A percentile compares a stretch with the other conserved stretches of the same genome.
These are phyloP conservation scores for Mycena polygramma DNA, from an alignment of 768 basidiomycete genomes.

Conservation along the genomic window DNA sequence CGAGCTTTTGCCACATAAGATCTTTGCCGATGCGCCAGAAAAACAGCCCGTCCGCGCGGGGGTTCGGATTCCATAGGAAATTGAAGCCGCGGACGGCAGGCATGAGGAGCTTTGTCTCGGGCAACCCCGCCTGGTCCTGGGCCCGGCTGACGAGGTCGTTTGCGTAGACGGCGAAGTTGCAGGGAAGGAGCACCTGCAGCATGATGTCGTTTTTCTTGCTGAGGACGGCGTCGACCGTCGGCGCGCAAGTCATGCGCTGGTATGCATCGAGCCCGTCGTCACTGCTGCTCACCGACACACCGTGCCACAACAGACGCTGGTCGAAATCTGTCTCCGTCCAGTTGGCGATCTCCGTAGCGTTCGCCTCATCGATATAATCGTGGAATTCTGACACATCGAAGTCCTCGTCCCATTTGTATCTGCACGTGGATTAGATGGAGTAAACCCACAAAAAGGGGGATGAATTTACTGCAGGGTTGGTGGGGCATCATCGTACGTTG, in stretches of 20 bases:
- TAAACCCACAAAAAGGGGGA: too few species aligned
- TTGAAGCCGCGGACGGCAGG: not conserved
- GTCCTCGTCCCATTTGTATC: constrained; percentile 22
- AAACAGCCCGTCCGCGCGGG: constrained; percentile 16
- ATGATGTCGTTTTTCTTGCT: constrained; percentile 10
- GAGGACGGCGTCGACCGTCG: constrained; percentile 3
- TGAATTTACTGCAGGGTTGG: not conserved
- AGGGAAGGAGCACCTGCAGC: constrained; percentile 25
- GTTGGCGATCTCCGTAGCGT: not conserved
- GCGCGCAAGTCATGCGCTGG: constrained; percentile 8
- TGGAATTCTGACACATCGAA: constrained; percentile 5
- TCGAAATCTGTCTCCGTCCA: constrained; percentile 2
- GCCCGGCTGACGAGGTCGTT: constrained; percentile 18
- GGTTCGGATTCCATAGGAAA: not conserved
- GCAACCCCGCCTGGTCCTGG: constrained; percentile 9
- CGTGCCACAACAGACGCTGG: not conserved
- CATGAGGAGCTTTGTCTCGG: constrained; percentile 11
- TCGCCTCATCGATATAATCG: not conserved
- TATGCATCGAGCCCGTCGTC: not conserved
- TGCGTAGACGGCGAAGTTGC: constrained; percentile 21
- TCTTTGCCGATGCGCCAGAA: constrained; percentile 20
- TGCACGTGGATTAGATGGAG: not conserved
- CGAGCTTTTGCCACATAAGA: constrained; percentile 24
- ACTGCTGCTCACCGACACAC: not conserved
- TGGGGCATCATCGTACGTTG: constrained; percentile 3